These are phyloP conservation scores for Backusella luteola DNA, from an alignment of 192 early-diverging fungal species.

Conservation along the genomic window DNA sequence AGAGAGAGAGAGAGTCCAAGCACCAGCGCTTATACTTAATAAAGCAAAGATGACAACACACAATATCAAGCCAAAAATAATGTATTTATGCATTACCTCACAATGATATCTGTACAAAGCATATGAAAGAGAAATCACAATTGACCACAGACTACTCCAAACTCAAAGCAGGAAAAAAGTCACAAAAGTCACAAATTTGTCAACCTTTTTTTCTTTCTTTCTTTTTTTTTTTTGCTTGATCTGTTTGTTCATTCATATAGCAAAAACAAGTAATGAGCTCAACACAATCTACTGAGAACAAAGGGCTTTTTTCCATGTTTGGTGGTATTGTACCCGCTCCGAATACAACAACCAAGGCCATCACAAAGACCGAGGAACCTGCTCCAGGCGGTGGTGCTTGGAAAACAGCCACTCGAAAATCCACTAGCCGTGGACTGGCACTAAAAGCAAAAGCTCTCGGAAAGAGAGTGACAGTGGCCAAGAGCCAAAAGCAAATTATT, in stretches of 20 bases:
- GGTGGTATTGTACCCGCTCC: neutral
- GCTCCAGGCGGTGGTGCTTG: conserved; percentile 14
- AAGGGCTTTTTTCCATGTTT: conserved; percentile 11
- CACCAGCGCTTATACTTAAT: no score
- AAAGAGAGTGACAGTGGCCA: conserved; percentile 9
- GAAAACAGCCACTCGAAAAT: conserved; percentile 7
- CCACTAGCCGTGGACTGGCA: neutral
- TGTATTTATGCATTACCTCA: no score
- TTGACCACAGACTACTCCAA: neutral
- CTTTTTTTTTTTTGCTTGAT: no score
- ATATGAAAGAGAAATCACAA: no score
- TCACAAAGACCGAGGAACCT: neutral
- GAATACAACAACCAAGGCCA: neutral
- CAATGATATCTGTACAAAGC: no score
- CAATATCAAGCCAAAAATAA: no score
- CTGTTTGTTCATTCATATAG: no score
- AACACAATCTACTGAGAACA: neutral
- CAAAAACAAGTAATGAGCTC: neutral
- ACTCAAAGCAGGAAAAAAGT: neutral
- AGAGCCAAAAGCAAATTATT: neutral
- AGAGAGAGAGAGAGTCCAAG: no score
- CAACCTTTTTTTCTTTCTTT: neutral
- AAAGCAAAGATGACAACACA: no score
- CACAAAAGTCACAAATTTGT: neutral
- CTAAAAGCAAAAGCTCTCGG: conserved; percentile 1